phyloP scores from a whole-genome alignment of 768 basidiomycete species.

The Tulasnella sp. region DNA sequence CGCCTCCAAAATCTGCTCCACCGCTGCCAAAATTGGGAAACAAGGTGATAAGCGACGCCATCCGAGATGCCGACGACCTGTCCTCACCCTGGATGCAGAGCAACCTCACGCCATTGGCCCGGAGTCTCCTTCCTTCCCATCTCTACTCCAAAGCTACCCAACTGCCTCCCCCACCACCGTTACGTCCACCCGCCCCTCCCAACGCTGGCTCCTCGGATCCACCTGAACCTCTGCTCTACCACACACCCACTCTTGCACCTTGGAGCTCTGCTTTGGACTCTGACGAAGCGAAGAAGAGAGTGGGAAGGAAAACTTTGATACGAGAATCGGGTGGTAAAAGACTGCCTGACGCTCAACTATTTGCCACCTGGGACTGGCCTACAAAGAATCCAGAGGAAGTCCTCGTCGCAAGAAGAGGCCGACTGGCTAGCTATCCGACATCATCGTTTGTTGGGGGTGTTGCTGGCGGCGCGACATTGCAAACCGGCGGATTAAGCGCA shows the following conservation, averaged over 20 bases:
- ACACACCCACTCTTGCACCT: slow-evolving; percentile 16
- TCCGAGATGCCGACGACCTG: slow-evolving; percentile 12
- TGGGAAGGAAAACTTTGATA: not conserved
- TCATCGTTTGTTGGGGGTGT: slow-evolving; percentile 21
- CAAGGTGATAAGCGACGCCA: slow-evolving; percentile 26
- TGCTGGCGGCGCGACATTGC: slow-evolving; percentile 3
- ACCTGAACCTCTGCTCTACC: slow-evolving; percentile 15
- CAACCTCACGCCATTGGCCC: slow-evolving; percentile 13
- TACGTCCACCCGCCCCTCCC: slow-evolving; percentile 17
- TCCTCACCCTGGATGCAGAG: slow-evolving; percentile 30
- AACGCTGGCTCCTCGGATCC: not conserved
- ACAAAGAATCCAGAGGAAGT: slow-evolving; percentile 27
- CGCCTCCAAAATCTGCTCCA: slow-evolving; percentile 17
- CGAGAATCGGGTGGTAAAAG: slow-evolving; percentile 21
- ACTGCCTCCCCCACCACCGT: slow-evolving; percentile 31
- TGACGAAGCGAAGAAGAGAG: slow-evolving; percentile 31
- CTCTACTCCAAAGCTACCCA: slow-evolving; percentile 28
- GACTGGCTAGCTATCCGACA: slow-evolving; percentile 19
- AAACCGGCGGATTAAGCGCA: not conserved
- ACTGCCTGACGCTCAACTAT: slow-evolving; percentile 30
- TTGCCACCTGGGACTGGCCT: slow-evolving; percentile 33
- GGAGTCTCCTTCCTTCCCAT: slow-evolving; percentile 26
- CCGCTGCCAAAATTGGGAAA: slow-evolving; percentile 19
- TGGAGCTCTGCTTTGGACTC: slow-evolving; percentile 24
- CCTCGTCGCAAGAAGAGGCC: slow-evolving; percentile 27